Base-by-base conservation (phyloP, 768 basidiomycete genomes). In the Coprinopsis marcescibilis region DNA sequence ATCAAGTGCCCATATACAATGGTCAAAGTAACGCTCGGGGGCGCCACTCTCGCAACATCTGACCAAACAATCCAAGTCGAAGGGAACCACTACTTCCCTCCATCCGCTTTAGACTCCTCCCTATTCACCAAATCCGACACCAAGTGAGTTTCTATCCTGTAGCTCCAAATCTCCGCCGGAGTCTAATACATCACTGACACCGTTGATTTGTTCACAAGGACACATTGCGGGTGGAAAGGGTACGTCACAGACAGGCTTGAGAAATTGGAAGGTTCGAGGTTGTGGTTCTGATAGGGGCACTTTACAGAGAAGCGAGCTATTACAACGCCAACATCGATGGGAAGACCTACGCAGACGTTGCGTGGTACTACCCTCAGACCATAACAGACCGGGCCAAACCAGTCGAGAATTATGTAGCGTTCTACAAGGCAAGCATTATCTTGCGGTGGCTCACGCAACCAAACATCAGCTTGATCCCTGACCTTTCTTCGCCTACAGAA, bases 21-120 rank as follows among this genome's bases (percentile, higher is more conserved):
- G 47, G 53, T 66, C 43, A 78, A 73, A 63, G 83, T 76, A 23
- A 64, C 67, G 2, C 55, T 80, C 48, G 65, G 78, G 55, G 74
- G 70, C 20, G 61, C 61, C 11, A 61, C 72, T 12, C 69, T 89
- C 54, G 86, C 86, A 1, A 74, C 85, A 45, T 76, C 74, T 5
- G 62, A 68, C 51, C 61, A 68, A 0, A 80, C 85, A 0, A 63
- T 77, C 27, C 59, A 75, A 4, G 72, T 89, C 37, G 83, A 87
- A 54, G 75, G 73, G 11, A 87, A 84, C 52, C 77, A 84, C 52
- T 88, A 88, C 64, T 89, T 89, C 59, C 84, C 87, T 3, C 78
- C 80, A 0, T 60, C 66, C 1, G 64, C 73, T 1, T 65, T 89
- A 20, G 66, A 72, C 32, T 67, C 61, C 33, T 60, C 67, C 3